Percentiles rank a stretch among this genome's conserved stretches.
Conservation (phyloP, 257 asterid genomes). For the Hygrophila difformis region DNA sequence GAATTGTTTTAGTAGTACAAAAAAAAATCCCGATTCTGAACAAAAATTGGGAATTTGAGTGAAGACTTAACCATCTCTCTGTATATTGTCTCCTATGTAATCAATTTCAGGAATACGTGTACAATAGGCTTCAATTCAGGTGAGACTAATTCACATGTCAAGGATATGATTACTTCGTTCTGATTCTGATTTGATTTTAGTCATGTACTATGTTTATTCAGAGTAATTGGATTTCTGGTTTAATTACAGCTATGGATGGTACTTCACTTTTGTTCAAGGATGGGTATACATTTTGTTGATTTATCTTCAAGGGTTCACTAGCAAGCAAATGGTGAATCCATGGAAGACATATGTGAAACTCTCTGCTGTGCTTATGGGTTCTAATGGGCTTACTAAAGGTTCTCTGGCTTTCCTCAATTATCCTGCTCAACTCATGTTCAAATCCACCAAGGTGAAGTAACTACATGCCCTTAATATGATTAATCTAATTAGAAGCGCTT, state of each 20-base stretch:
- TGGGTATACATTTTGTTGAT: conserved; percentile 75
- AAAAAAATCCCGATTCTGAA: no score
- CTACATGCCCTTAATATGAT: no score
- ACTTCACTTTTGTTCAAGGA: conserved; percentile 92
- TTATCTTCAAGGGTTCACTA: conserved; percentile 73
- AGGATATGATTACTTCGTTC: neutral
- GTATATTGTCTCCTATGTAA: conserved; percentile 1
- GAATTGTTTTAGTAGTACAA: no score
- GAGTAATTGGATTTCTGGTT: conserved; percentile 1
- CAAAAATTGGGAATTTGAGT: no score
- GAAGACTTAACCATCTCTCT: no score
- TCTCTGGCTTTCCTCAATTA: conserved; percentile 84
- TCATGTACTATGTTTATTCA: neutral
- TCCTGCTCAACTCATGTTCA: conserved; percentile 97
- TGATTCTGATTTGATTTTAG: conserved; percentile 1
- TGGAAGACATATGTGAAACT: conserved; percentile 87
- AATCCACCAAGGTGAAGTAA: conserved; percentile 84
- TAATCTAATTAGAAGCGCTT: neutral
- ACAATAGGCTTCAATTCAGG: conserved; percentile 95
- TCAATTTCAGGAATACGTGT: conserved; percentile 77
- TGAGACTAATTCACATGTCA: conserved; percentile 15
- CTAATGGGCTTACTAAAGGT: conserved; percentile 88
- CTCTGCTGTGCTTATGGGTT: conserved; percentile 90
- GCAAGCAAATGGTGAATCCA: conserved; percentile 89
- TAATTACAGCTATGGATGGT: conserved; percentile 82